Base-by-base conservation (phyloP, 192 early-diverging fungal genomes). In the Pilobolus umbonatus region DNA sequence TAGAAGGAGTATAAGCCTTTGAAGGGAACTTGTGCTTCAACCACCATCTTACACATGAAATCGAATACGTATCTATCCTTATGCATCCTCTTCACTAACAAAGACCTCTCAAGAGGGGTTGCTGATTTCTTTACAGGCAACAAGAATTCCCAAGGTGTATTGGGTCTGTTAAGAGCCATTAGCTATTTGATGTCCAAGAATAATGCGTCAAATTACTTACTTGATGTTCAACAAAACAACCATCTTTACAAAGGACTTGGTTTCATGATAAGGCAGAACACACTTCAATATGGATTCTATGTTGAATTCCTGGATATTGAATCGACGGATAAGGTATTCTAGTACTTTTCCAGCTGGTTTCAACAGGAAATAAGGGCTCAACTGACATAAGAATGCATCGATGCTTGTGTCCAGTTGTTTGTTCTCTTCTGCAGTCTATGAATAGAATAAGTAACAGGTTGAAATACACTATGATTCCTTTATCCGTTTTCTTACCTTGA, bases 241-340 rank as follows among this genome's bases (percentile, higher is more conserved):
- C 81, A 98, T 81, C 46, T 84, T 81, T 49, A 88, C 75, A 75
- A 97, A 98, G 36, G 85, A 80, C 55, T 84, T 81, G 10, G 94
- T 93, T 64, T 97, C 94, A 58, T 98, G 94, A 73, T 92, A 98
- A 25, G 96, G 96, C 49, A 98, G 64, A 28, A 96, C 77, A 31
- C 84, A 85, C 17, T 74, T 81, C 24, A 98, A 40, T 4, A 96
- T 60, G 5, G 78, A 78, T 34, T 90, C 86, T 22, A 91, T 74
- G 64, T 96, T 98, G 72, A 87, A 85, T 62, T 92, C 89, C 57
- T 98, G 74, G 61, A 98, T 89, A 40, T 85, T 72, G 64, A 89
- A 90, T 48, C 92, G 80, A 30, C 93, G 82, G 14, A 97, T 73
- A 31, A 98, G 79, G 91, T 94, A 98, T 68, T 98, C 96, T 15